These are phyloP conservation scores for Backusella westeae DNA, from an alignment of 192 early-diverging fungal genomes.

Conservation along the genomic window DNA sequence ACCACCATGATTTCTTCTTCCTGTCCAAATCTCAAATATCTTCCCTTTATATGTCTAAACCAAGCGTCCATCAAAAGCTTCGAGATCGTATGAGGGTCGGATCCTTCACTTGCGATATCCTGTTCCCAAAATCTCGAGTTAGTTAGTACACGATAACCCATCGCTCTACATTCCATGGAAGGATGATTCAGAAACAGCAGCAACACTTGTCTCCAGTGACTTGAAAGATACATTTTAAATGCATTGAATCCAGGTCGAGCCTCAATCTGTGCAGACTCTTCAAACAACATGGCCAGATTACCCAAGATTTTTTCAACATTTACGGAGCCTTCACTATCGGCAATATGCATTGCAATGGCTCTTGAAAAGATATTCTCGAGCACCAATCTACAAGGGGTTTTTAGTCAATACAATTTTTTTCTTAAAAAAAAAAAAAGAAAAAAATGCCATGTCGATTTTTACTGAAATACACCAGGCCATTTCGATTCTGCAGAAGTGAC, in stretches of 20 bases:
- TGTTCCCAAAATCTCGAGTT: conserved; percentile 26
- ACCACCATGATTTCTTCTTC: conserved; percentile 1
- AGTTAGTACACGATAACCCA: conserved; percentile 22
- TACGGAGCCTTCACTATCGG: conserved; percentile 20
- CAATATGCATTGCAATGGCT: conserved; percentile 20
- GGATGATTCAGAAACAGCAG: conserved; percentile 34
- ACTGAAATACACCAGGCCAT: conserved; percentile 25
- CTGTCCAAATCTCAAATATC: conserved; percentile 20
- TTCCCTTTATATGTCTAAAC: conserved; percentile 27
- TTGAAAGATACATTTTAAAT: conserved; percentile 19
- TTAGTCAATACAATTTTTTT: too few relatives aligned
- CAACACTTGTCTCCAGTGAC: conserved; percentile 29
- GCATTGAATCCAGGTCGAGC: conserved; percentile 5
- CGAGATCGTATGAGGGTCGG: background rate
- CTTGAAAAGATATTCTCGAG: conserved; percentile 28
- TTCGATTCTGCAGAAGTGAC: conserved; percentile 17
- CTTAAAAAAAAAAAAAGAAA: background rate
- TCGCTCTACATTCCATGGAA: conserved; percentile 23
- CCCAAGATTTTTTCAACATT: conserved; percentile 24
- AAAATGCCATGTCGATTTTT: background rate
- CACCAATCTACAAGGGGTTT: background rate
- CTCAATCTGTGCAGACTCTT: conserved; percentile 6
- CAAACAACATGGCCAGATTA: conserved; percentile 29
- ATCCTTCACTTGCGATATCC: background rate
- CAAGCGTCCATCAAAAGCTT: conserved; percentile 26